phyloP scores from a whole-genome alignment of 192 early-diverging fungal genomes.

The Coemansia sp. region DNA sequence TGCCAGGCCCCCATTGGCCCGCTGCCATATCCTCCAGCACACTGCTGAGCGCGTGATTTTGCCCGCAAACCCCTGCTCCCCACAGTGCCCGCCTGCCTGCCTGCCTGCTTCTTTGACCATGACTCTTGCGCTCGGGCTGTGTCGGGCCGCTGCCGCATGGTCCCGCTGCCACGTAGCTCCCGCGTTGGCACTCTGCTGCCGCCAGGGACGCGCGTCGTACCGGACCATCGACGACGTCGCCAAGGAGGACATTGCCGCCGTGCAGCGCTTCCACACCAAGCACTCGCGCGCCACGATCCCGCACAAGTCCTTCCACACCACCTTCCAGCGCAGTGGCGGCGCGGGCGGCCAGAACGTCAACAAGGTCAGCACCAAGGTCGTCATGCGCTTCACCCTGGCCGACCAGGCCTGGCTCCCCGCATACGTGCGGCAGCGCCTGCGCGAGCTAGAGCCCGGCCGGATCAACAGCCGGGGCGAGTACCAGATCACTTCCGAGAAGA shows the following conservation, averaged over 20 bases:
- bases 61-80: too few species aligned
- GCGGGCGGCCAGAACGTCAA: constrained; percentile 93
- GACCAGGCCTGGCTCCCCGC: constrained; percentile 69
- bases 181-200: too few species aligned
- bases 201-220: neutral
- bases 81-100: too few species aligned
- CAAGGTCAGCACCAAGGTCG: constrained; percentile 87
- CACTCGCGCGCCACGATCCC: constrained; percentile 58
- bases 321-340: constrained; percentile 69
- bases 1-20: too few species aligned
- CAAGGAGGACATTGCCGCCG: constrained; percentile 36
- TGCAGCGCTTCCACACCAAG: constrained; percentile 46
- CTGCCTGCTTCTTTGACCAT: too few species aligned
- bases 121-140: too few species aligned
- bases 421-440: constrained; percentile 58
- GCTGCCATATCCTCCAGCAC: too few species aligned
- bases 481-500: constrained; percentile 67
- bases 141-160: too few species aligned
- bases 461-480: constrained; percentile 69
- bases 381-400: constrained; percentile 65
- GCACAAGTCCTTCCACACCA: constrained; percentile 51
- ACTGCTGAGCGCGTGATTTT: too few species aligned
- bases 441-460: constrained; percentile 51
- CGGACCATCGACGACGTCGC: constrained; percentile 22
- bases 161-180: too few species aligned